phyloP scores from a whole-genome alignment of 2,329 filamentous ascomycete genomes.

The Fusarium subtropicale region DNA sequence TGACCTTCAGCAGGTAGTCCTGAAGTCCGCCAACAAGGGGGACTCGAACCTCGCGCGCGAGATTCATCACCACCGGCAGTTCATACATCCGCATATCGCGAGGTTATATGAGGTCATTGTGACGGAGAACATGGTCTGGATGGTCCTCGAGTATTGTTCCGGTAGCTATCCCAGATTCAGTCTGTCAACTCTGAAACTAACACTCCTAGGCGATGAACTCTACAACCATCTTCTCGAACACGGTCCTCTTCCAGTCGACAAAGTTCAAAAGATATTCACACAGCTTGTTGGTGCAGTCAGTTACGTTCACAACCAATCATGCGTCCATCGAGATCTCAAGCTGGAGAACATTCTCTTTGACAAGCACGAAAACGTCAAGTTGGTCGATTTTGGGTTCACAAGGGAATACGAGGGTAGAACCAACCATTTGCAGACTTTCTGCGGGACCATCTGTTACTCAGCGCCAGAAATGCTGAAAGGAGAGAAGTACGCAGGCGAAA shows the following conservation, averaged over 20 bases:
- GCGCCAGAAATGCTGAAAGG: constrained; percentile 98
- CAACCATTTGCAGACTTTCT: constrained; percentile 96
- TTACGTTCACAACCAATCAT: constrained; percentile 95
- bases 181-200: constrained; percentile 40
- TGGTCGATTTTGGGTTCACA: constrained; percentile 98
- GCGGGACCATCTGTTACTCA: constrained; percentile 96
- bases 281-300: constrained; percentile 94
- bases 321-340: constrained; percentile 96
- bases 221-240: constrained; percentile 95
- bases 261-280: constrained; percentile 95
- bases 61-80: constrained; percentile 98
- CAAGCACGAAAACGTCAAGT: constrained; percentile 96
- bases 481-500: constrained; percentile 97
- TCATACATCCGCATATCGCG: constrained; percentile 96
- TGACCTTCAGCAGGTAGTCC: constrained; percentile 76
- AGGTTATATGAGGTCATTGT: constrained; percentile 98
- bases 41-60: constrained; percentile 96
- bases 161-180: constrained; percentile 62
- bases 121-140: constrained; percentile 93
- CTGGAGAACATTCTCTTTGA: constrained; percentile 91
- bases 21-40: constrained; percentile 97
- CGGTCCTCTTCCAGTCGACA: constrained; percentile 83
- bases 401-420: constrained; percentile 95
- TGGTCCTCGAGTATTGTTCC: constrained; percentile 95
- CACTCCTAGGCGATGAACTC: constrained; percentile 82